Percentiles rank a stretch among this genome's conserved stretches.
phyloP scores from a whole-genome alignment of 2,329 filamentous ascomycete genomes.

The Ophiobolus disseminans region DNA sequence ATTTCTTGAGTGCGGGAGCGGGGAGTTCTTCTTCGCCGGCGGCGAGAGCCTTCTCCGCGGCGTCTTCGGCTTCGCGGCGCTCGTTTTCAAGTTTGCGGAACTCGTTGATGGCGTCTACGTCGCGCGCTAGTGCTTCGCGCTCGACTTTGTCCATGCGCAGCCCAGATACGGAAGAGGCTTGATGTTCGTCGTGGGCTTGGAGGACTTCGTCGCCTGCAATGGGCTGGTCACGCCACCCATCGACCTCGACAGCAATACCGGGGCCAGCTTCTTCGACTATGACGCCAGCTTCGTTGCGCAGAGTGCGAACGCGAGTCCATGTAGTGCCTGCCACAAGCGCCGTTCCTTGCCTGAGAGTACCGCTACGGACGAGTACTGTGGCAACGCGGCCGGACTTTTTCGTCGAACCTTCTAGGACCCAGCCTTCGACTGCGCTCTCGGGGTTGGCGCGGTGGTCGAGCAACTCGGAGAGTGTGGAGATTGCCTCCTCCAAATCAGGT shows the following conservation, averaged over 20 bases:
- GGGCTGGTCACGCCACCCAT: constrained; percentile 92
- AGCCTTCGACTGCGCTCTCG: constrained; percentile 83
- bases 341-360: constrained; percentile 81
- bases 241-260: constrained; percentile 87
- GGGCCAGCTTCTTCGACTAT: constrained; percentile 77
- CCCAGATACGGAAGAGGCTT: constrained; percentile 77
- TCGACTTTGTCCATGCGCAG: constrained; percentile 77
- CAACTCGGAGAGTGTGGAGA: constrained; percentile 84
- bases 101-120: constrained; percentile 81
- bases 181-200: constrained; percentile 79
- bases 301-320: constrained; percentile 82
- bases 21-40: constrained; percentile 29
- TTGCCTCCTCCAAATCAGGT: constrained; percentile 88
- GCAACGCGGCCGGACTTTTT: constrained; percentile 85
- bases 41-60: constrained; percentile 40
- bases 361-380: constrained; percentile 86
- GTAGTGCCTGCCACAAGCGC: constrained; percentile 86
- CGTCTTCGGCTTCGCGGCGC: constrained; percentile 66
- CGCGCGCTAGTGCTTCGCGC: constrained; percentile 67
- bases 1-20: constrained; percentile 44
- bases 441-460: constrained; percentile 85
- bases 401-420: constrained; percentile 90
- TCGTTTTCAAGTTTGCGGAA: constrained; percentile 64
- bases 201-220: constrained; percentile 86
- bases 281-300: constrained; percentile 84